Evolutionary conservation across 495 filamentous ascomycete species (phyloP), one percentile per base, ranked within the genome.

Genomic region (Aspergillus sclerotiicarbonarius): DNA sequence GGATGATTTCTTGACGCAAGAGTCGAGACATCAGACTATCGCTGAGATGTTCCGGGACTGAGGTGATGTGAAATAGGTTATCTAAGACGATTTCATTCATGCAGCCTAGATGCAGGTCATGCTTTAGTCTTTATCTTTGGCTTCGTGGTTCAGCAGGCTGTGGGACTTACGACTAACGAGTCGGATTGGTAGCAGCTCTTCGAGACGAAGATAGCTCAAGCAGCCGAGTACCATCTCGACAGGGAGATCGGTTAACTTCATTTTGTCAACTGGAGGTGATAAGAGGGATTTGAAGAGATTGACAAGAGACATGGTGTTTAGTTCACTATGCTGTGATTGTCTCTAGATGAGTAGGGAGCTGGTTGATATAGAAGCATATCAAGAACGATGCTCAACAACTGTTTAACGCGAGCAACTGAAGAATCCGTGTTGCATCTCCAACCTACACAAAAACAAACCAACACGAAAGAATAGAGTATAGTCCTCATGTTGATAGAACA

Each of bases 81-180:
- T 15, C 8, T 25, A 58, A 9, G 47, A 58, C 13, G 29, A 51
- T 18, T 1, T 8, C 6, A 21, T 58, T 29, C 15, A 52, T 13
- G 20, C 44, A 20, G 4, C 48, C 56, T 51, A 51, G 12, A 25
- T n/a, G 43, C 32, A 20, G 46, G 13, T n/a, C 2, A 25, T 25
- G 2, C 25, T 25, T 25, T 25, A 25, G 25, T 3, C 25, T 25
- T 25, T 15, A 19, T 57, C 20, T 44, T 39, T 43, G 13, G 7
- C 13, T 16, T 41, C 6, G 15, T 51, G 32, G 19, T 37, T 15
- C 10, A 13, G 16, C 20, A 51, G 37, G 19, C 15, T 49, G 35
- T 25, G 18, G 41, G 10, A 50, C 56, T 58, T 52, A 58, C 55
- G 48, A 7, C 35, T 52, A 18, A 58, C 48, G 32, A 25, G 47